Evolutionary conservation across 257 asterid species (phyloP).

Genomic region (Eucommia ulmoides): DNA sequence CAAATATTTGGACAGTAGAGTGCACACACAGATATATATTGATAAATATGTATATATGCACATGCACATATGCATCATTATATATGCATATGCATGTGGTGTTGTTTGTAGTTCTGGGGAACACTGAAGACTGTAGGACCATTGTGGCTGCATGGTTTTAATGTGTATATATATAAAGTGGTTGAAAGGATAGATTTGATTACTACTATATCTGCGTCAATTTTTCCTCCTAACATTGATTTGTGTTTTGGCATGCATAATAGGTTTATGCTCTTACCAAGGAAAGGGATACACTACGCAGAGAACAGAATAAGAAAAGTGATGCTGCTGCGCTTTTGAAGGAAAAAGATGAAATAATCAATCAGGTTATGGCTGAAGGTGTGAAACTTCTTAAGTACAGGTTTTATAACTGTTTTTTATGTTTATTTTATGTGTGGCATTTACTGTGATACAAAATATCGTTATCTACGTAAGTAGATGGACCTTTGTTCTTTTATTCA

Average conservation of each 20-base stretch:
- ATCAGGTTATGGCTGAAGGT: constrained; percentile 98
- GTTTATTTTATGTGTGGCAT: too few species aligned
- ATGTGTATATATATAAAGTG: too few species aligned
- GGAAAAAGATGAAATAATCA: constrained; percentile 92
- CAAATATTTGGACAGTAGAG: too few species aligned
- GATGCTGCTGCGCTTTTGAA: constrained; percentile 94
- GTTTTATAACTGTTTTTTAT: too few species aligned
- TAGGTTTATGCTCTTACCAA: constrained; percentile 82
- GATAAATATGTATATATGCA: not conserved
- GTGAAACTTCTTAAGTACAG: constrained; percentile 6
- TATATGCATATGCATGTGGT: not conserved
- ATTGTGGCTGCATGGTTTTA: too few species aligned
- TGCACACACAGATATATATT: not conserved
- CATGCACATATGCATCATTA: not conserved
- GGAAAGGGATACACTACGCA: constrained; percentile 88
- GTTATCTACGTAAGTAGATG: too few species aligned
- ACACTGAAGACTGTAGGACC: too few species aligned
- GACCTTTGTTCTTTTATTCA: too few species aligned
- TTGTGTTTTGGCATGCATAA: constrained; percentile 9
- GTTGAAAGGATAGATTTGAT: too few species aligned
- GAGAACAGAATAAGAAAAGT: constrained; percentile 78
- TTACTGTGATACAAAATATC: too few species aligned
- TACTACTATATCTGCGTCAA: too few species aligned
- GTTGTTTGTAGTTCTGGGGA: not conserved
- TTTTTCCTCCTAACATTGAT: too few species aligned